These are phyloP conservation scores for Parvularia atlantis DNA, from an alignment of 78 protist species.

Conservation along the genomic window DNA sequence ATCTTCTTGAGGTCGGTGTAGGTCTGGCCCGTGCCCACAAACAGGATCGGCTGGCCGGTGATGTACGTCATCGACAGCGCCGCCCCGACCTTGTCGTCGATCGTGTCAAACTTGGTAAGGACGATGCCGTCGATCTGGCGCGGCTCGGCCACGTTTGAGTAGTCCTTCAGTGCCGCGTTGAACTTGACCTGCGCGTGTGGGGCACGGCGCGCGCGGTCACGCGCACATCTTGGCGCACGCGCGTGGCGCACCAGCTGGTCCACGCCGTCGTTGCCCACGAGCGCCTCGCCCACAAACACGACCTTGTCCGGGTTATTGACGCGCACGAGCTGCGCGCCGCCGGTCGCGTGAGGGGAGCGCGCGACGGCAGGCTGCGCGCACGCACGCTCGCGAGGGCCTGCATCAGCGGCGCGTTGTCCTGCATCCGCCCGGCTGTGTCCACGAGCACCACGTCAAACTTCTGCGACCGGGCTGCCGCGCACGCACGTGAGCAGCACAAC, in stretches of 20 bases:
- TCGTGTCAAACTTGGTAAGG: constrained; percentile 98
- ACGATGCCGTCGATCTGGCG: constrained; percentile 95
- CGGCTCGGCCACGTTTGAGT: constrained; percentile 11
- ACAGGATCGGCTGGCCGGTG: constrained; percentile 93
- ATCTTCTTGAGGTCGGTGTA: constrained; percentile 77
- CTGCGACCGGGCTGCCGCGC: constrained; percentile 4
- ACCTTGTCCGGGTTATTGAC: constrained; percentile 84
- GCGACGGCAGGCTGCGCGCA: too few species aligned
- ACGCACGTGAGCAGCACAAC: background rate
- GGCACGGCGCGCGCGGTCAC: too few species aligned
- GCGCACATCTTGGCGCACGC: too few species aligned
- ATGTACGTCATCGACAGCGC: constrained; percentile 95
- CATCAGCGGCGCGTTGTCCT: constrained; percentile 95
- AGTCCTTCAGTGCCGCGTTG: constrained; percentile 65
- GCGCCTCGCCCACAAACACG: constrained; percentile 99
- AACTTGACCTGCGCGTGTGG: too few species aligned
- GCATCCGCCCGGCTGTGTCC: constrained; percentile 99
- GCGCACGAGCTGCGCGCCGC: constrained; percentile 44
- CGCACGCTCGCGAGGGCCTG: constrained; percentile 71
- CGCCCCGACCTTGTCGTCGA: constrained; percentile 96
- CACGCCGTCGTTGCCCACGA: constrained; percentile 98
- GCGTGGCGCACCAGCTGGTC: constrained; percentile 97
- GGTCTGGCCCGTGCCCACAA: constrained; percentile 96
- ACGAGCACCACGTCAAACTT: constrained; percentile 80
- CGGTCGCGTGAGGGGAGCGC: background rate